These are phyloP conservation scores for Pseudogymnoascus sp. DNA, from an alignment of 2,329 filamentous ascomycete genomes.

Conservation along the genomic window DNA sequence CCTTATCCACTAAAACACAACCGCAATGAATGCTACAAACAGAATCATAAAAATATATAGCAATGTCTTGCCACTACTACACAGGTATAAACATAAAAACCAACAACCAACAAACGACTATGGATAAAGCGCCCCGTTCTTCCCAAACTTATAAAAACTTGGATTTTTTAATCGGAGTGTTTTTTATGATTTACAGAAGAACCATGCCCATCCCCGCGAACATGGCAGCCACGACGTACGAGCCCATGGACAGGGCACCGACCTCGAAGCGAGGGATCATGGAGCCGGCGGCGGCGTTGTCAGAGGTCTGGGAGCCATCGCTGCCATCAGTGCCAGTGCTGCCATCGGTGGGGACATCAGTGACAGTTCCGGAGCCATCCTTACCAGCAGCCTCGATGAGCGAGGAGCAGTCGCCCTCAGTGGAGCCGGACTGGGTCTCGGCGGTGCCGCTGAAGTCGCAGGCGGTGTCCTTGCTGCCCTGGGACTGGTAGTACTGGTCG, in stretches of 20 bases:
- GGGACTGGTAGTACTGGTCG: constrained; percentile 61
- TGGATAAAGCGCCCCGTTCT: background rate
- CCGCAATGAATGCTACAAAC: background rate
- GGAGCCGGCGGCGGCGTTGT: constrained; percentile 33
- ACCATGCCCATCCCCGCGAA: constrained; percentile 47
- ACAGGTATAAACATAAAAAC: constrained; percentile 5
- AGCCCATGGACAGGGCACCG: constrained; percentile 39
- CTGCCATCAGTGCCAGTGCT: constrained; percentile 26
- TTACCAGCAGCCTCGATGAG: constrained; percentile 58
- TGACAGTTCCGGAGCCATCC: constrained; percentile 49
- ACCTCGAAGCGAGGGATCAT: constrained; percentile 38
- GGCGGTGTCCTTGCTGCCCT: constrained; percentile 47
- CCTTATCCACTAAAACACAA: background rate
- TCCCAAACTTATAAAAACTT: background rate
- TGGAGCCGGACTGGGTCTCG: constrained; percentile 40
- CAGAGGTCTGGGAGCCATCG: constrained; percentile 21
- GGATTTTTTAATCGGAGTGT: background rate
- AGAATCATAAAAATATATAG: background rate
- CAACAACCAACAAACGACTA: background rate
- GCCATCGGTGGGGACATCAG: constrained; percentile 37
- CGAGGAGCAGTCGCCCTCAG: constrained; percentile 46
- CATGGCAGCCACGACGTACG: constrained; percentile 42
- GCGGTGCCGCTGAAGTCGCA: constrained; percentile 68
- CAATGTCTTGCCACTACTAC: background rate
- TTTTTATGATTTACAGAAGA: constrained; percentile 37